Evolutionary conservation across 768 basidiomycete species (phyloP), one percentile per base, ranked within the genome.

Genomic region (Gyrodon lividus): DNA sequence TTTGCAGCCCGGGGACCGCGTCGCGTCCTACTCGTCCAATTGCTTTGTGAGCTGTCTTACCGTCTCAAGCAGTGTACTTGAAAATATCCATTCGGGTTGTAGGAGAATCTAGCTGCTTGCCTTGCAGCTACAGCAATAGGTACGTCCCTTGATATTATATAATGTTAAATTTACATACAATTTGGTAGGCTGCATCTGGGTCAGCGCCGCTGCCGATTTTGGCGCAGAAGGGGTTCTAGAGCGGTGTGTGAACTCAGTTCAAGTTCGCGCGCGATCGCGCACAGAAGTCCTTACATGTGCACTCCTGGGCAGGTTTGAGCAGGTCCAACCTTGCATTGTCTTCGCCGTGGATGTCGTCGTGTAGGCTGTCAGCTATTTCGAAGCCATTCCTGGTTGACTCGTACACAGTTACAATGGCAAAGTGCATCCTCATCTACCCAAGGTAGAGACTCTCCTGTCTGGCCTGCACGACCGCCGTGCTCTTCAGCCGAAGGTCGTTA

Each of bases 171-270:
- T 17, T 16, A 26, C 28, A 19, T 24, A 20, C 22, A 38, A 9
- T 5, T 35, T 52, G 26, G 17, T 46, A 72, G 70, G 84, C 41
- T 87, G 77, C n/a, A 87, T 92, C 38, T 92, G 88, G 86, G 87
- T 89, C 39, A 84, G 82, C 60, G 87, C 87, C 13, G 87, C 89
- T 16, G 82, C 88, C 14, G 89, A 92, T 68, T 91, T 92, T 68
- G 89, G 86, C n/a, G 72, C 86, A 17, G 78, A 82, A 54, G 89
- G 89, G 9, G 86, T 89, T 2, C 70, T 86, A 38, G 88, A 92
- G 69, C 77, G 90, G 77, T 83, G 59, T 52, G 69, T 60, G 20
- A n/a, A 23, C 28, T 50, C 37, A 30, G 26, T 41, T 39, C 26
- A 51, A 20, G n/a, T 52, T 14, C 34, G 28, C 46, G 17, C 43